Evolutionary conservation across 148 eudicot species (phyloP), one percentile per base, ranked within the genome.

Genomic region (Polygonum aviculare): DNA sequence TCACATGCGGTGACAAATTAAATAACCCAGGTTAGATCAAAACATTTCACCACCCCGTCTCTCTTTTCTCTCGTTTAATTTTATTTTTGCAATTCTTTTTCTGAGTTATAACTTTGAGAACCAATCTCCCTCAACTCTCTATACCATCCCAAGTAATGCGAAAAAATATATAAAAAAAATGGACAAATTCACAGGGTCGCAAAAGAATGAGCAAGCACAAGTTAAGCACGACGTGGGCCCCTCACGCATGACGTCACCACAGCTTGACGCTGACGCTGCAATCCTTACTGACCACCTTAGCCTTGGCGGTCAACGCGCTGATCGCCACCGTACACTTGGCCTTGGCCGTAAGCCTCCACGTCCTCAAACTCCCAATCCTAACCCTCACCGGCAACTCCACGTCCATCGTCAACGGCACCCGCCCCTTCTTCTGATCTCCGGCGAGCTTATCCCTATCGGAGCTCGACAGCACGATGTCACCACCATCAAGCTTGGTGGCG

Each of bases 271-370:
- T 81, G 75, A 81, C 85, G 38, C 86, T 78, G 79, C 98, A 93
- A 14, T 80, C 67, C 70, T 84, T 82, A 0, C 88, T 83, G n/a
- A 93, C 86, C 9, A 93, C 86, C 77, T 83, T 87, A 2, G 94
- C 88, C 8, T 72, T 77, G 36, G 76, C 75, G 62, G 85, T 82
- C 48, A 91, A 83, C 48, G 75, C 84, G 78, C 85, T 85, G 33
- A 91, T 82, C 18, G 81, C 75, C 47, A 93, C 79, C 22, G 83
- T 86, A 55, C 97, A 93, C 45, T 81, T 78, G 0, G 88, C 88
- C 78, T 86, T 90, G 65, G 88, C 86, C 59, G 83, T 85, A 18
- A 89, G 74, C 39, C 80, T 81, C 98, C 97, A 89, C 36, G 92
- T 86, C 82, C 82, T 93, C 10, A 89, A 74, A 74, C 84, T 70